Evolutionary conservation across 257 asterid species (phyloP).

Genomic region (Solanum lignicaule): DNA sequence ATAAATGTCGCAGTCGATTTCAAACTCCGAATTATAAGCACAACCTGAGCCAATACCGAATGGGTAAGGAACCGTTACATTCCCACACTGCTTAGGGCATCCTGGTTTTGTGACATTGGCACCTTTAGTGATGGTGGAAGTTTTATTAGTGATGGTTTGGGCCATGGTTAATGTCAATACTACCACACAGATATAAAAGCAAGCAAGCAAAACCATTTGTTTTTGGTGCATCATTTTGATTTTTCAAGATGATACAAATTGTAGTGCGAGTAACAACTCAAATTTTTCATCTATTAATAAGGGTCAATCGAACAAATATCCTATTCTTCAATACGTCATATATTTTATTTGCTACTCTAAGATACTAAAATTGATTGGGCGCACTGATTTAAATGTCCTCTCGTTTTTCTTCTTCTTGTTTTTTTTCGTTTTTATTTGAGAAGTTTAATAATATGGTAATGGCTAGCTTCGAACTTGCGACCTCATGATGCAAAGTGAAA

Average conservation of each 20-base stretch:
- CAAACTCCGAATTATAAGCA: slow-evolving; percentile 9
- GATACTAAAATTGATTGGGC: no score
- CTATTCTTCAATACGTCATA: neutral
- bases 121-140: neutral
- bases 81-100: slow-evolving; percentile 25
- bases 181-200: neutral
- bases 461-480: no score
- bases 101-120: neutral
- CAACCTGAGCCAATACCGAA: slow-evolving; percentile 41
- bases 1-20: slow-evolving; percentile 24
- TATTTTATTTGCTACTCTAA: no score
- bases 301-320: neutral
- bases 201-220: neutral
- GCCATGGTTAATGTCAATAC: neutral
- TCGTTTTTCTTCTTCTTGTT: no score
- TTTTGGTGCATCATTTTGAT: neutral
- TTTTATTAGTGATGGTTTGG: neutral
- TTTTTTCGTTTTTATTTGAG: no score
- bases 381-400: no score
- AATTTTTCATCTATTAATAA: neutral
- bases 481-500: no score
- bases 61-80: slow-evolving; percentile 32
- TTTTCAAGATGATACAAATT: neutral
- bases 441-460: no score
- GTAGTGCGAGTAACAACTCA: neutral